Conservation (phyloP, 352 stramenopile genomes). For the Phytophthora niederhauseri region DNA sequence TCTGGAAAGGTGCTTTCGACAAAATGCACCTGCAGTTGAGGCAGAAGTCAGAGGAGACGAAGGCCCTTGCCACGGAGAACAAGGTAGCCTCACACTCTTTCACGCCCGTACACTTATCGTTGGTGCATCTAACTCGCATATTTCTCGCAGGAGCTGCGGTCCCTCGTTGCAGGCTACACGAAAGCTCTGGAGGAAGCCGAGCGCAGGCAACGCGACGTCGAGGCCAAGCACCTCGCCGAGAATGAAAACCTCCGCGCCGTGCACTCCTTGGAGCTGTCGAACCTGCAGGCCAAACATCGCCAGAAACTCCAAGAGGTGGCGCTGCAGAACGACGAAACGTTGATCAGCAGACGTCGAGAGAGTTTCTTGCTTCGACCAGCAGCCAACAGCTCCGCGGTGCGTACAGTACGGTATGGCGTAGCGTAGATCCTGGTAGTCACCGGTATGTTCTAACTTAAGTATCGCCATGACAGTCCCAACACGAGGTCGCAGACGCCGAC, state of each 20-base stretch:
- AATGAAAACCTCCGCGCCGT: constrained; percentile 50
- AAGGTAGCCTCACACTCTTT: constrained; percentile 36
- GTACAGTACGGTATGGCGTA: neutral
- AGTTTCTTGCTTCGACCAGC: constrained; percentile 5
- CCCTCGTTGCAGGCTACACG: constrained; percentile 45
- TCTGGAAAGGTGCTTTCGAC: constrained; percentile 78
- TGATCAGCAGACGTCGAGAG: constrained; percentile 44
- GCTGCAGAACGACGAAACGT: constrained; percentile 52
- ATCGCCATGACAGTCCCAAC: constrained; percentile 6
- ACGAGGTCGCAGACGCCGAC: constrained; percentile 30
- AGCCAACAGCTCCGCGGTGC: constrained; percentile 2
- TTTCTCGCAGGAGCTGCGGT: constrained; percentile 45
- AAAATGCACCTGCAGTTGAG: constrained; percentile 54
- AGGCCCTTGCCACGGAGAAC: constrained; percentile 44
- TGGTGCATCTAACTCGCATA: neutral
- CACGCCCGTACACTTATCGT: neutral
- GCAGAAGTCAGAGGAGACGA: constrained; percentile 36
- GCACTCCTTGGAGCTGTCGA: constrained; percentile 55
- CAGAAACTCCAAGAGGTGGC: constrained; percentile 53
- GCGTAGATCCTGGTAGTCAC: neutral
- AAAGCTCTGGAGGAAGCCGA: constrained; percentile 48
- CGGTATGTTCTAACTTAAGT: neutral
- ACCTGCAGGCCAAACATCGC: constrained; percentile 53
- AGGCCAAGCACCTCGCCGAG: constrained; percentile 47
- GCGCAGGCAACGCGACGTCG: constrained; percentile 35